Conservation (phyloP, 2,329 filamentous ascomycete genomes). For the Cercospora berteroae region DNA sequence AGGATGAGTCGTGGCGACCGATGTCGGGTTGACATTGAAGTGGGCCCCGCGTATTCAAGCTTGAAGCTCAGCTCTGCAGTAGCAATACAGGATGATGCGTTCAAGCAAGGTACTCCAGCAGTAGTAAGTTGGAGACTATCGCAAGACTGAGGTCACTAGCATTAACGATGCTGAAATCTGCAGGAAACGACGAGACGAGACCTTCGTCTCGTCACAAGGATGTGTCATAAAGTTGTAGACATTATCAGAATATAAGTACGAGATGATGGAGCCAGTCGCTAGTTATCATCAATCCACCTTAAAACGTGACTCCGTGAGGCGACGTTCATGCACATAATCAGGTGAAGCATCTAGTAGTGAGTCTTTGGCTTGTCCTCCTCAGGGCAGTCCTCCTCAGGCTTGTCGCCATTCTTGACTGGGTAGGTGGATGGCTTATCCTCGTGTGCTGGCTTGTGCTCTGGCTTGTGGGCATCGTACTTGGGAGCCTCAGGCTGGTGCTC, state of each 20-base stretch:
- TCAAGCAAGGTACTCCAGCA: too few species aligned
- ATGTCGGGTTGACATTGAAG: neutral
- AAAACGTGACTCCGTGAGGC: neutral
- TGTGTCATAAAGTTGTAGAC: neutral
- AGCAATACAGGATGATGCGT: neutral
- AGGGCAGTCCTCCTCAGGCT: neutral
- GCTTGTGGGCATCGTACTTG: neutral
- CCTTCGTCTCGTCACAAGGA: neutral
- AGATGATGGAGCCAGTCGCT: neutral
- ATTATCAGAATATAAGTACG: slow-evolving; percentile 5
- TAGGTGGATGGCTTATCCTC: neutral
- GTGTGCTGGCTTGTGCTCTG: neutral
- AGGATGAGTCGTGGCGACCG: neutral
- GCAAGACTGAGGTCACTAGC: neutral
- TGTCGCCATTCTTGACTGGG: neutral
- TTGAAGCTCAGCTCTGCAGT: neutral
- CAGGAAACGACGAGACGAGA: neutral
- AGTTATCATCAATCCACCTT: neutral
- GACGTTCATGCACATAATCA: neutral
- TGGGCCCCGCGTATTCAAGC: neutral
- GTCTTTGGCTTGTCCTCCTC: neutral
- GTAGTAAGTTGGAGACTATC: too few species aligned
- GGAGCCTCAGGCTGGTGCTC: neutral
- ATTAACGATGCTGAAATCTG: neutral
- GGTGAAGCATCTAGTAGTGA: neutral